Base-by-base conservation (phyloP, 2,329 filamentous ascomycete species). In the Claviceps quebecensis region DNA sequence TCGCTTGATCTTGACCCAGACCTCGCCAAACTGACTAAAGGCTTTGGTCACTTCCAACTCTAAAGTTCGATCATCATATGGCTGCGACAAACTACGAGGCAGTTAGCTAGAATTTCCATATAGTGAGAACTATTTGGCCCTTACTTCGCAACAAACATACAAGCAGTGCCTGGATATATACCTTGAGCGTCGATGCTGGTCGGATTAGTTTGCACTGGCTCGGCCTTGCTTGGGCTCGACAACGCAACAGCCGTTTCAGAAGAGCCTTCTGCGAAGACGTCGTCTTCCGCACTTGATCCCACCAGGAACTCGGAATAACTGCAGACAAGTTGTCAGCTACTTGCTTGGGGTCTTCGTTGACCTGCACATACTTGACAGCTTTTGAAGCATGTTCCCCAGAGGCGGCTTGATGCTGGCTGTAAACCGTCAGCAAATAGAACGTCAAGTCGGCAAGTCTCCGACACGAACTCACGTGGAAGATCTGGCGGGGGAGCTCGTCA, bases 71-170 rank as follows among this genome's bases (percentile, higher is more conserved):
- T 83, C 78, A 9, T 70, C 68, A 51, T 71, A 65, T 1, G 65
- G 60, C 56, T 77, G 71, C 0, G 75, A 69, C 2, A 83, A 69
- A 52, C 80, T 82, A 37, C 5, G 46, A 13, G 13, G 34, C 5
- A 47, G 47, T 62, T 53, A 59, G 58, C 8, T 34, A 45, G 6
- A 23, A 17, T 16, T 11, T 34, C 14, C 29, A 47, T 5, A 17
- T 37, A 5, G 2, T 4, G 2, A 13, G 34, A 19, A 41, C 43
- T 16, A 16, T 38, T n/a, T 41, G 47, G 13, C 13, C 69, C 76
- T 69, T 71, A 83, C 81, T 84, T 84, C 36, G 80, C 81, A 39
- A 82, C 78, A 57, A 84, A 84, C 38, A 83, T 71, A 58, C 80
- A 83, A 40, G 76, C 75, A 7, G 71, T 72, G 0, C 77, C 69